Conservation (phyloP, 2,329 filamentous ascomycete species). For the Aureobasidium melanogenum region DNA sequence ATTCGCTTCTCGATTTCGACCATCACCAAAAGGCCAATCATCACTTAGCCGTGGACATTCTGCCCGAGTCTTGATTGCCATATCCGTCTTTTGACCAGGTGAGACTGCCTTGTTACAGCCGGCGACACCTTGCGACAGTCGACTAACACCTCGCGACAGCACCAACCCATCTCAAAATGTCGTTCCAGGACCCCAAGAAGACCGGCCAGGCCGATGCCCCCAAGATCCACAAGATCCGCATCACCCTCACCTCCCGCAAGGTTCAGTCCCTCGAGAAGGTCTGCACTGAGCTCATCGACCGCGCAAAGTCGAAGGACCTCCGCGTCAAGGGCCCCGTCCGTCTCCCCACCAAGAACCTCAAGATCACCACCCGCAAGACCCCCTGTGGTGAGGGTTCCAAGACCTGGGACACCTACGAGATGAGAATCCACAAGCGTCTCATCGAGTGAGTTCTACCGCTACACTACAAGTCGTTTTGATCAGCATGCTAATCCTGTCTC, state of each 20-base stretch:
- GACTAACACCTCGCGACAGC: conserved; percentile 19
- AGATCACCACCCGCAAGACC: conserved; percentile 97
- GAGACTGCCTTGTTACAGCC: background rate
- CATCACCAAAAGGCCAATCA: conserved; percentile 32
- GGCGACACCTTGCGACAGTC: conserved; percentile 1
- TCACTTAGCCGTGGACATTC: conserved; percentile 43
- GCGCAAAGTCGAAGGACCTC: conserved; percentile 96
- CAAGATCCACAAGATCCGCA: conserved; percentile 96
- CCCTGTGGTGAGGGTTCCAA: conserved; percentile 99
- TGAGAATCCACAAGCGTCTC: conserved; percentile 96
- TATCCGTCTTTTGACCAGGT: conserved; percentile 12
- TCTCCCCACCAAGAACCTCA: conserved; percentile 92
- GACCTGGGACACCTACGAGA: conserved; percentile 99
- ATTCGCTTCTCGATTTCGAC: background rate
- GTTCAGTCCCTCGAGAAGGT: conserved; percentile 96
- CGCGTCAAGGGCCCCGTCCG: conserved; percentile 97
- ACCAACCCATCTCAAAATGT: conserved; percentile 53
- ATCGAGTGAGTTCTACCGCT: conserved; percentile 60
- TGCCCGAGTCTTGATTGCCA: conserved; percentile 40
- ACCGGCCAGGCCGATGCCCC: conserved; percentile 75
- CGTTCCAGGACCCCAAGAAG: conserved; percentile 94
- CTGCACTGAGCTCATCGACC: conserved; percentile 95
- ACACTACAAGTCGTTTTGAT: too few species aligned
- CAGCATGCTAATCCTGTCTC: background rate
- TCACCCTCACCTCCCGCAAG: conserved; percentile 93